Percentiles rank a stretch among this genome's conserved stretches.
phyloP scores from a whole-genome alignment of 2,329 filamentous ascomycete genomes.

The Ophiognomonia clavigignenti-juglandacearum region DNA sequence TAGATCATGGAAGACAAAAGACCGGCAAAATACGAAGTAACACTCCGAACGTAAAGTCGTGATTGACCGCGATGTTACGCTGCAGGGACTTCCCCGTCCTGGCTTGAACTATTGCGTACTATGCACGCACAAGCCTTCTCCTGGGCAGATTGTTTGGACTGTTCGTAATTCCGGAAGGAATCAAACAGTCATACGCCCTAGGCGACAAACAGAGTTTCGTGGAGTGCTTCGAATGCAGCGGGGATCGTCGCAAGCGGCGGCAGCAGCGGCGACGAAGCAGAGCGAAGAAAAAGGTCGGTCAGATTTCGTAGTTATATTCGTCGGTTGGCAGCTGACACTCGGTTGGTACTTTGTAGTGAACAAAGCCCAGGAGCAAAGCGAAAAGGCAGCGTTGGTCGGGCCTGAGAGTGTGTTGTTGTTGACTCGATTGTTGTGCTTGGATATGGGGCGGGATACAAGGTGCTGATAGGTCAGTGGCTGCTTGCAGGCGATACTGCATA shows the following conservation, averaged over 20 bases:
- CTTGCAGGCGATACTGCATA: no score
- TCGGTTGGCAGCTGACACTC: no score
- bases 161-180: neutral
- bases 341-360: neutral
- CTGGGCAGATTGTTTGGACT: constrained; percentile 1
- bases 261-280: neutral
- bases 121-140: neutral
- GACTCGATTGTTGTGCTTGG: constrained; percentile 4
- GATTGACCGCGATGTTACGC: constrained; percentile 2
- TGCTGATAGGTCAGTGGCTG: no score
- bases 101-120: neutral
- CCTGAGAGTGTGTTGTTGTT: neutral
- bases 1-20: constrained; percentile 11
- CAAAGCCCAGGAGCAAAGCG: neutral
- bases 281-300: neutral
- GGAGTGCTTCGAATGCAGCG: neutral
- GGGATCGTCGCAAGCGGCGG: neutral
- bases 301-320: no score
- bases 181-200: neutral
- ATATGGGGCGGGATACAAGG: neutral
- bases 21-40: neutral
- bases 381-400: neutral
- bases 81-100: neutral
- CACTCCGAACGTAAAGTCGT: neutral
- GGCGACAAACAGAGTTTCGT: neutral